Evolutionary conservation across 2,329 filamentous ascomycete genomes (phyloP).

Genomic region (Ascochyta fabae): DNA sequence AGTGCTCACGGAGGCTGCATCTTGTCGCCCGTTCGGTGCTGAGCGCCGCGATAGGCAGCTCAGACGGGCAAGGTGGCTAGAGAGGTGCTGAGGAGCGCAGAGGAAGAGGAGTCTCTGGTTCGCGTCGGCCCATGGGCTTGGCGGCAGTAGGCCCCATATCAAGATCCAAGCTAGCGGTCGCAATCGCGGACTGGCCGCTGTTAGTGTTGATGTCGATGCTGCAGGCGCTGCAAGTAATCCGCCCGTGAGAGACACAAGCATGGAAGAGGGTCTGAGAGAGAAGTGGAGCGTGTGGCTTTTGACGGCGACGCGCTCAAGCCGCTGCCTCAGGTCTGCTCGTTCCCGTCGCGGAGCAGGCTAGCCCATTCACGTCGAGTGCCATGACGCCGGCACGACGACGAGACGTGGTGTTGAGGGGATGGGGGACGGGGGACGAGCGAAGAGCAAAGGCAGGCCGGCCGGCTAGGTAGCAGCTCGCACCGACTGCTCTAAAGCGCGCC

Average conservation of each 20-base stretch:
- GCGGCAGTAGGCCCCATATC: conserved; percentile 25
- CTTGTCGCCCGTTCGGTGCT: conserved; percentile 30
- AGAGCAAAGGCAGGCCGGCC: not conserved
- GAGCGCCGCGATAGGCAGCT: conserved; percentile 33
- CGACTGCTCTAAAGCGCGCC: not conserved
- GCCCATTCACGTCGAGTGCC: not conserved
- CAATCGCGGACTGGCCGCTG: conserved; percentile 38
- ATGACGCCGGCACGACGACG: conserved; percentile 15
- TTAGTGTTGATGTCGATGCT: conserved; percentile 22
- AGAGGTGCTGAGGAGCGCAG: conserved; percentile 14
- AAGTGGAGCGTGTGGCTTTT: conserved; percentile 15
- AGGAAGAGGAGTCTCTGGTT: conserved; percentile 19
- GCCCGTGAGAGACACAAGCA: conserved; percentile 10
- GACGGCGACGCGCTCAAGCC: conserved; percentile 11
- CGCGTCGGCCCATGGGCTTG: conserved; percentile 21
- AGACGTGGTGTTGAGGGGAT: not conserved
- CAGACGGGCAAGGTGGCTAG: conserved; percentile 14
- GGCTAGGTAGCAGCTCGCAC: not conserved
- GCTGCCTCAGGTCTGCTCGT: conserved; percentile 8
- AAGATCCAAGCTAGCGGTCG: conserved; percentile 33
- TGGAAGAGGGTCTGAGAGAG: conserved; percentile 8
- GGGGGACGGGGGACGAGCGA: not conserved
- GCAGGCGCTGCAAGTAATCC: conserved; percentile 11
- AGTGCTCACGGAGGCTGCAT: conserved; percentile 12
- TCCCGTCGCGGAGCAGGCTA: conserved; percentile 8